Conservation (phyloP, 306 rosid genomes). For the Vicia faba region DNA sequence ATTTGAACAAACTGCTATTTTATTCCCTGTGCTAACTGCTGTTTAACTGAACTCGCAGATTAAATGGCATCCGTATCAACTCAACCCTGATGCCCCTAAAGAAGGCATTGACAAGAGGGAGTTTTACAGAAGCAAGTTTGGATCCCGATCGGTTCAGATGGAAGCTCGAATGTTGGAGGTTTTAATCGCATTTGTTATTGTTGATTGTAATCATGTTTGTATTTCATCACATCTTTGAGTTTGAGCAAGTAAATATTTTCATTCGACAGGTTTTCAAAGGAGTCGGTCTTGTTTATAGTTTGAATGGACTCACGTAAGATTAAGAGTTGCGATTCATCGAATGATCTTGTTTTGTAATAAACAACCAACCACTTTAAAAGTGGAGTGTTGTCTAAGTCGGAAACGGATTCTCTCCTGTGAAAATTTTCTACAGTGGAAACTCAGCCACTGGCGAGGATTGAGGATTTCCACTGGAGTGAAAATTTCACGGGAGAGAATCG, state of each 20-base stretch:
- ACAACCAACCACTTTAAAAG: too few species aligned
- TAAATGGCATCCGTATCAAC: constrained; percentile 89
- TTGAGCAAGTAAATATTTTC: constrained; percentile 2
- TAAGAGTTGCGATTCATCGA: constrained; percentile 30
- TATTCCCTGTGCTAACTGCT: constrained; percentile 10
- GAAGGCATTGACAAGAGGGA: constrained; percentile 75
- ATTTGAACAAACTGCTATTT: neutral
- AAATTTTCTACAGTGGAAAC: too few species aligned
- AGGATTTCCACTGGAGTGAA: neutral
- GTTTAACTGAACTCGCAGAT: constrained; percentile 50
- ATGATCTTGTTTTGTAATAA: neutral
- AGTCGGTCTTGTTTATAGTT: constrained; percentile 57
- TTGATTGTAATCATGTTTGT: neutral
- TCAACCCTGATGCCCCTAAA: constrained; percentile 75
- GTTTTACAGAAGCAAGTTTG: constrained; percentile 61
- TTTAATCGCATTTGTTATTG: constrained; percentile 17
- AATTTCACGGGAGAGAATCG: neutral
- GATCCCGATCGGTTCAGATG: constrained; percentile 57
- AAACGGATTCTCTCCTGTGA: neutral
- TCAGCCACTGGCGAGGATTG: neutral
- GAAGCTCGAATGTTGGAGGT: constrained; percentile 86
- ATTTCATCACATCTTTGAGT: constrained; percentile 21
- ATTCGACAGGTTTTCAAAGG: constrained; percentile 63
- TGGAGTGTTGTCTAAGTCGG: constrained; percentile 18
- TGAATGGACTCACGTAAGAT: constrained; percentile 83